Evolutionary conservation across 176 grass and related monocot genomes (phyloP).

Genomic region (Eragrostis curvula): DNA sequence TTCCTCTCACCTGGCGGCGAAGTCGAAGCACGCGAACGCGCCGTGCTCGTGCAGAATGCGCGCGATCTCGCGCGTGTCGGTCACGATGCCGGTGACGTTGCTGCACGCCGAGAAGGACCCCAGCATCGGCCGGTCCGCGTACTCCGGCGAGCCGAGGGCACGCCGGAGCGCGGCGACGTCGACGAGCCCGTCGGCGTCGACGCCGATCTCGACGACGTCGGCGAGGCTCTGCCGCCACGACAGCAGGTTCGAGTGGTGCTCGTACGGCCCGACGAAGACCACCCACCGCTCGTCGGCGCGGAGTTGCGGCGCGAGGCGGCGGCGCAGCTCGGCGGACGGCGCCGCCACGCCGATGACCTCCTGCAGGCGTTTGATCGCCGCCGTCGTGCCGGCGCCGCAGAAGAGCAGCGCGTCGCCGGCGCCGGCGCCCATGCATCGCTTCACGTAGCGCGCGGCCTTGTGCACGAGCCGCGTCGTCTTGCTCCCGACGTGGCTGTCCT

Average conservation of each 20-base stretch:
- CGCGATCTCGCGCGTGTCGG: conserved; percentile 60
- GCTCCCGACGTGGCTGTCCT: neutral
- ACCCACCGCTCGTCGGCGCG: conserved; percentile 61
- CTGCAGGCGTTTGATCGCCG: conserved; percentile 77
- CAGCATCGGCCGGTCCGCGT: conserved; percentile 61
- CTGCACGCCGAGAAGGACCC: conserved; percentile 86
- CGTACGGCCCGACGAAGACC: conserved; percentile 72
- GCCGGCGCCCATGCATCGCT: neutral
- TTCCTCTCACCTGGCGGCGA: neutral
- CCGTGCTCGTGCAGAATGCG: conserved; percentile 69
- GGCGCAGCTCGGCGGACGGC: conserved; percentile 43
- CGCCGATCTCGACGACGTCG: conserved; percentile 71
- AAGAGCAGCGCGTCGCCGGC: conserved; percentile 56
- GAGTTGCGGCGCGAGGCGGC: conserved; percentile 33
- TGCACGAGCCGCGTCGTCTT: neutral
- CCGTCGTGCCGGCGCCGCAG: conserved; percentile 67
- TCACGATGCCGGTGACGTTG: conserved; percentile 68
- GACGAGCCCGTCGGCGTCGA: conserved; percentile 45
- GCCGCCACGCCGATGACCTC: conserved; percentile 61
- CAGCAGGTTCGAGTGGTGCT: conserved; percentile 85
- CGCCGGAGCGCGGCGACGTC: conserved; percentile 49
- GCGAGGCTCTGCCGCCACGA: conserved; percentile 79
- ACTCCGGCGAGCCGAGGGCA: conserved; percentile 30
- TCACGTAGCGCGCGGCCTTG: neutral
- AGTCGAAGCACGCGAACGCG: conserved; percentile 5